Percentiles rank a stretch among this genome's conserved stretches.
Conservation (phyloP, 148 eudicot species). For the Amaranthus palmeri region DNA sequence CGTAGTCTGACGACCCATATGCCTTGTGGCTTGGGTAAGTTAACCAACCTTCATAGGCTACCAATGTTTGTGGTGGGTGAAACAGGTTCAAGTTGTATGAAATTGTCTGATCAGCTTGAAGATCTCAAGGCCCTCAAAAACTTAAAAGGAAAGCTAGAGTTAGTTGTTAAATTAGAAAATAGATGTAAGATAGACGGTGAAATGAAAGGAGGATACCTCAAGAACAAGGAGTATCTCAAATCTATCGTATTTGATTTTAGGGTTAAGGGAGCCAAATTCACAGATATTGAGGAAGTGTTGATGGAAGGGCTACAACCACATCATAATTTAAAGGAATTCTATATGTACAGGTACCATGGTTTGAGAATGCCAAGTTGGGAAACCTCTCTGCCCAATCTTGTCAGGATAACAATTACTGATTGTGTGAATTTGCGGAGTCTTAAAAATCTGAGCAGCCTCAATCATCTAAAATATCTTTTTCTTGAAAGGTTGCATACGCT, state of each 20-base stretch:
- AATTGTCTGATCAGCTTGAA: no score
- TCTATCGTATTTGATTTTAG: no score
- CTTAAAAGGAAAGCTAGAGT: no score
- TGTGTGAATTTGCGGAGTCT: not conserved
- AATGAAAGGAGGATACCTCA: no score
- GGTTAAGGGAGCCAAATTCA: not conserved
- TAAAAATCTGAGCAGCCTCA: not conserved
- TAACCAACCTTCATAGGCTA: no score
- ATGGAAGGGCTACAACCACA: slow-evolving; percentile 22
- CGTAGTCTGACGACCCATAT: not conserved
- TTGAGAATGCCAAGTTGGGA: slow-evolving; percentile 3
- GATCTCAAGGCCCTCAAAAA: no score
- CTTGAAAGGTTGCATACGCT: not conserved
- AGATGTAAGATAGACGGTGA: no score
- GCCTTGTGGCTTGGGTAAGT: slow-evolving; percentile 9
- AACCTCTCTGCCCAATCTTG: slow-evolving; percentile 21
- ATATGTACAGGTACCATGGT: not conserved
- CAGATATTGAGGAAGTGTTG: not conserved
- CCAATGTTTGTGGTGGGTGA: no score
- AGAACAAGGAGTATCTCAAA: no score
- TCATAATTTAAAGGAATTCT: not conserved
- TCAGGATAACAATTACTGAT: not conserved
- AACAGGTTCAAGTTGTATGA: no score
- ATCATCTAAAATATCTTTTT: not conserved
- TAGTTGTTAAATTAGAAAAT: no score